Evolutionary conservation across 139 green algal genomes (phyloP), one percentile per base, ranked within the genome.

Genomic region (Coelastrella sp.): DNA sequence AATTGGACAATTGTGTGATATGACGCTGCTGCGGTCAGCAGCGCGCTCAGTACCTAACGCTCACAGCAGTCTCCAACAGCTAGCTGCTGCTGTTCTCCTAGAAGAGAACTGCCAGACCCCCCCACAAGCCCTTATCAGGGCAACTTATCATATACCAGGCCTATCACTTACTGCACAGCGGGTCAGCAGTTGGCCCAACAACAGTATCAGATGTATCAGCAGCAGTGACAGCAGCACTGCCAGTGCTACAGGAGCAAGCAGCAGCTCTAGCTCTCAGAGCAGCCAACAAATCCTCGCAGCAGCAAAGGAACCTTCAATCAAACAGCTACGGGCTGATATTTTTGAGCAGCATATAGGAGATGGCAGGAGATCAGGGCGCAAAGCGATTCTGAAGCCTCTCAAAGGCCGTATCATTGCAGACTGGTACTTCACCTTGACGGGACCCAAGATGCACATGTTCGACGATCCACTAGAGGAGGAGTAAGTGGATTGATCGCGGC

Each of bases 371-470:
- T 91, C 88, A 12, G 88, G 88, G 12, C 80, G 88, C 10, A 74
- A 76, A 24, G 80, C 66, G 49, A 84, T 91, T 57, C 24, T 88
- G 57, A 49, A 35, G 70, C 80, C 66, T 57, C 80, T 91, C 8
- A 74, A 83, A 17, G 88, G 88, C 7, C 56, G 68, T 8, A 17
- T 70, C 27, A 65, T 91, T 17, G 65, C 57, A 10, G 12, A 27
- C 80, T 91, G 88, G 88, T 91, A 91, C 70, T 82, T 88, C 24
- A 91, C 68, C 7, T 49, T 91, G 19, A 82, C 74, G 7, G 63
- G 68, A 3, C 88, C 68, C 11, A 8, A 83, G 56, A 27, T 82
- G 88, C 66, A 82, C 17, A 35, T 91, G 56, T 60, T 91, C 19
- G 79, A 88, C 57, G 68, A 91, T 68, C 79, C 81, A 8, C 14